Base-by-base conservation (phyloP, 1,139 yeast species). In the Pichia norvegensis region DNA sequence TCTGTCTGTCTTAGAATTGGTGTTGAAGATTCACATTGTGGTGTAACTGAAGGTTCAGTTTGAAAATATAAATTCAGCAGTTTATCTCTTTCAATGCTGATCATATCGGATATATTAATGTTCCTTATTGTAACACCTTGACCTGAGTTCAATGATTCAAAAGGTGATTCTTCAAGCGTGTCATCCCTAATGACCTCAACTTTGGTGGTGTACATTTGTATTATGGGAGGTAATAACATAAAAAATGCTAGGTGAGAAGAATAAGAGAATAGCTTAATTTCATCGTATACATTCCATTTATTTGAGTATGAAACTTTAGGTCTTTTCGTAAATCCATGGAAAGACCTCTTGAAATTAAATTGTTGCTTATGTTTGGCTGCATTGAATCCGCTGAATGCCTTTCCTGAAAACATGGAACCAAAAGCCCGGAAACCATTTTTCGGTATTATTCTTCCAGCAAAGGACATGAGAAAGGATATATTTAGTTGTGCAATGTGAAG, bases 211-310 rank as follows among this genome's bases (percentile, higher is more conserved):
- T 50, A 56, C 45, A 56, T 51, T 41, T 57, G 52, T 21, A 58
- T 51, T 13, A 57, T 40, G 4, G 61, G 57, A 20, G 63, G 63
- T 16, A 59, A 40, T 3, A 59, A 38, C 55, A 58, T 49, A 37
- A 58, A 58, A 46, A 59, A 59, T 7, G 59, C 55, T 42, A 58
- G 43, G 47, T 59, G 62, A 7, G 63, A 59, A 3, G 62, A 54
- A 48, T 57, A 59, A 8, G 63, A 59, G 21, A 56, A 50, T 6
- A 58, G 42, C 41, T 58, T 57, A 19, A 59, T 38, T 41, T 58
- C 62, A 36, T 58, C 61, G 39, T 50, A 55, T 10, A 52, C 55
- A n/a, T 54, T 51, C 61, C 62, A 58, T 29, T 48, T 52, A 33
- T 31, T 43, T 4, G 21, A 27, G 13, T 20, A 29, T 2, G 40